Evolutionary conservation across 345 rosid genomes (phyloP).

Genomic region (Balakata baccata): DNA sequence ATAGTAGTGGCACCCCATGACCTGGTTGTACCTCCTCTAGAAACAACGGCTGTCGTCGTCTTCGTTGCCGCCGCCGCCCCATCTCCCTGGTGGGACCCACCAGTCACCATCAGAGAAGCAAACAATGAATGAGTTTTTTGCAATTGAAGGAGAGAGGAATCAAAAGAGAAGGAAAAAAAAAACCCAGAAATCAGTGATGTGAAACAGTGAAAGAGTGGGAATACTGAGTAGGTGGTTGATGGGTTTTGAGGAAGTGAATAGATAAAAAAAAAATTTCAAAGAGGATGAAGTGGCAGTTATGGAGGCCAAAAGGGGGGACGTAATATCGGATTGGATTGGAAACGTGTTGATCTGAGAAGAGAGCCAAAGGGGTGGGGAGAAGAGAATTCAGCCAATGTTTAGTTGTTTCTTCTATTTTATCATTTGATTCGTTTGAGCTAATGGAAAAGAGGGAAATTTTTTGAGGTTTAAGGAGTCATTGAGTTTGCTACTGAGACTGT

Average conservation of each 20-base stretch:
- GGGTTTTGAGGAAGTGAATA: not conserved
- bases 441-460: slow-evolving; percentile 12
- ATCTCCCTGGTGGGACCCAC: slow-evolving; percentile 47
- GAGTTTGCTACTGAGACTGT: not conserved
- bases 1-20: slow-evolving; percentile 71
- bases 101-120: slow-evolving; percentile 19
- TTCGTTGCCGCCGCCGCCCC: slow-evolving; percentile 31
- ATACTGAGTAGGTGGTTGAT: not conserved
- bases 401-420: not conserved
- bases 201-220: not conserved
- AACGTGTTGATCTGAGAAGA: slow-evolving; percentile 10
- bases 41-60: slow-evolving; percentile 8
- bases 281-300: not conserved
- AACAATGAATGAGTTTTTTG: not conserved
- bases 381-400: not conserved
- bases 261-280: not conserved
- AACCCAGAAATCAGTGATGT: not conserved
- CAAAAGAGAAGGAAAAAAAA: not conserved
- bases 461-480: not conserved
- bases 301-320: not conserved
- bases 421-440: not conserved
- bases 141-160: not conserved
- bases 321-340: not conserved
- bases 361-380: not conserved
- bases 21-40: slow-evolving; percentile 53